Base-by-base conservation (phyloP, 108 stramenopile species). In the Skeletonema marinoi region DNA sequence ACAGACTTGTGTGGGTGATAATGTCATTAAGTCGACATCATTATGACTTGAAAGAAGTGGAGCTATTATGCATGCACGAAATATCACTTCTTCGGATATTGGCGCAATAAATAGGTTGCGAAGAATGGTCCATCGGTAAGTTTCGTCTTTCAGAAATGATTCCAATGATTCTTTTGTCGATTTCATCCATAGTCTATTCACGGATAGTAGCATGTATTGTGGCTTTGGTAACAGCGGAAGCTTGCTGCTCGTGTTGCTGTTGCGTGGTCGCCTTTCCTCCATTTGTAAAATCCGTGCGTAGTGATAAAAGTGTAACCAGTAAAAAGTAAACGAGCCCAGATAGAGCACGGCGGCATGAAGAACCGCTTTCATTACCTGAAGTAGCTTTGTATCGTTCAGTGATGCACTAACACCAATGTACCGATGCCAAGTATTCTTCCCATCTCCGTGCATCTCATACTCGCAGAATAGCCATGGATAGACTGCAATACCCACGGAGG, bases 21-120 rank as follows among this genome's bases (percentile, higher is more conserved):
- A 50, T 68, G 8, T 77, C 19, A 64, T 50, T 42, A 75, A 48
- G 14, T 33, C 32, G 41, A 42, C 70, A 74, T 11, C 56, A 38
- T 59, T 61, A 46, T 64, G 21, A 38, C 77, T 71, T 69, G 58
- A 32, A 44, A 92, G 48, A 13, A 96, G 59, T 25, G 83, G 80
- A 4, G 88, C 86, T 5, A 93, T 71, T 54, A 93, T 72, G 54
- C 88, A 93, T 41, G 86, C 88, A 14, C 95, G 91, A 71, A 96
- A 96, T n/a, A 90, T 78, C 56, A 90, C 44, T 80, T 96, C 95
- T 79, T 96, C 95, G 2, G 87, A 77, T 36, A 89, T 63, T 17
- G 95, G 95, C 14, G 92, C 95, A 21, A 92, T 70, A 6, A 84
- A 29, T 10, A 82, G 75, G 67, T 92, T 90, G 41, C 95, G 88